Evolutionary conservation across 495 filamentous ascomycete genomes (phyloP), one percentile per base, ranked within the genome.

Genomic region (Trichocladium uniseriatum): DNA sequence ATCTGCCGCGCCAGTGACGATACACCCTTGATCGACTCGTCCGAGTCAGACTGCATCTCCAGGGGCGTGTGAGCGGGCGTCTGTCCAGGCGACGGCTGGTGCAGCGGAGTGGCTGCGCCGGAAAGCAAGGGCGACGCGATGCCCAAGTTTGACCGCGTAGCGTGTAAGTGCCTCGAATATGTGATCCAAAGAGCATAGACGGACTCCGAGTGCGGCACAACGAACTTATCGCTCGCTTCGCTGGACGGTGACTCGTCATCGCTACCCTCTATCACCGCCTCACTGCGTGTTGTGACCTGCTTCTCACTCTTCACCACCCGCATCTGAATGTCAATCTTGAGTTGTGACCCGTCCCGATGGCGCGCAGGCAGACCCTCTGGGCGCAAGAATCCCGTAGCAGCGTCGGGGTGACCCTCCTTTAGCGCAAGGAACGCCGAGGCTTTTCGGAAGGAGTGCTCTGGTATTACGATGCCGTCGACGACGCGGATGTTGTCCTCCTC

Each of bases 101-200:
- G 82, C 6, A 84, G 75, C 10, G 86, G 83, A 4, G 80, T 82
- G 22, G 73, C 67, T 19, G 72, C 68, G n/a, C 79, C 74, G n/a
- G 81, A 79, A 2, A 77, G 49, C 11, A 78, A 45, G 31, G 81
- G 77, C 47, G 77, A 75, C n/a, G 77, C 70, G 6, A 76, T 71
- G 5, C 80, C 78, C 28, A 73, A 56, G 43, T 76, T 71, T 7
- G 74, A 67, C 42, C 72, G 72, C 7, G 81, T 74, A 2, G 87
- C 83, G 61, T 98, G 92, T 15, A 97, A 75, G 53, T 95, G 88
- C 36, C 89, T 74, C 8, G 92, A 97, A 62, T 97, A 98, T 4
- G 90, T 97, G 40, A 98, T 82, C 92, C 92, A 98, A 19, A 98
- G 69, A 15, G 92, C 92, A 69, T 89, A 97, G 5, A 97, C 90